Conservation (phyloP, 164 flowering plant species). For the Dillenia turbinata region DNA sequence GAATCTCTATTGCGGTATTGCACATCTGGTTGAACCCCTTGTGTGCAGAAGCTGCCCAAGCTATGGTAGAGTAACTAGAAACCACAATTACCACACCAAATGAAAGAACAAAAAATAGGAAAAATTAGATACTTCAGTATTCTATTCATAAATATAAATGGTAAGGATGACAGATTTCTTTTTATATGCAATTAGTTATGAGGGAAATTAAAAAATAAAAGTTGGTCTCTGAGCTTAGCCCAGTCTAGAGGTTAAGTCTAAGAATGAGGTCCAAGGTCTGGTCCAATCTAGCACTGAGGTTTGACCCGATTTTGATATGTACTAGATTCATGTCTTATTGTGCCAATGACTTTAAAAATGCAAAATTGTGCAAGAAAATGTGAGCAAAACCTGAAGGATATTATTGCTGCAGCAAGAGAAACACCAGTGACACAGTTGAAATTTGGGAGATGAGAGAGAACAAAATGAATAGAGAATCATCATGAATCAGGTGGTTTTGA, state of each 20-base stretch:
- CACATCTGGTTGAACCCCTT: slow-evolving; percentile 36
- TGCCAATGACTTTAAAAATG: too few relatives aligned
- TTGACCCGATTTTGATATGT: too few relatives aligned
- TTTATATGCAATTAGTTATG: background rate
- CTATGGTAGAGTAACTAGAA: slow-evolving; percentile 53
- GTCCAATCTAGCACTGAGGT: too few relatives aligned
- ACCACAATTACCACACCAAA: background rate
- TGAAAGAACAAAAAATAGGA: background rate
- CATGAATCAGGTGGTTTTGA: slow-evolving; percentile 55
- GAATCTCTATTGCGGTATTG: slow-evolving; percentile 26
- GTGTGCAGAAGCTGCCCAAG: slow-evolving; percentile 40
- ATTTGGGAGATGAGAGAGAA: slow-evolving; percentile 59
- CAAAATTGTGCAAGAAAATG: too few relatives aligned
- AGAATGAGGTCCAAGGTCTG: too few relatives aligned
- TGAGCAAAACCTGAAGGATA: slow-evolving; percentile 54
- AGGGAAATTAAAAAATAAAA: background rate
- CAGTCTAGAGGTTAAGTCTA: too few relatives aligned
- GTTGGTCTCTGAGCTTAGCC: too few relatives aligned
- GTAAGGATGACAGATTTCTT: background rate
- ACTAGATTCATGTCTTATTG: too few relatives aligned
- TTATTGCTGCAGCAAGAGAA: slow-evolving; percentile 64
- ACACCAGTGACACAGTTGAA: slow-evolving; percentile 56
- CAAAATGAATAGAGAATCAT: slow-evolving; percentile 52
- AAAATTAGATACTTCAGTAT: background rate
- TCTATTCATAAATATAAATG: too few relatives aligned